phyloP scores from a whole-genome alignment of 768 basidiomycete genomes.

The Hirschioporus abietinus region DNA sequence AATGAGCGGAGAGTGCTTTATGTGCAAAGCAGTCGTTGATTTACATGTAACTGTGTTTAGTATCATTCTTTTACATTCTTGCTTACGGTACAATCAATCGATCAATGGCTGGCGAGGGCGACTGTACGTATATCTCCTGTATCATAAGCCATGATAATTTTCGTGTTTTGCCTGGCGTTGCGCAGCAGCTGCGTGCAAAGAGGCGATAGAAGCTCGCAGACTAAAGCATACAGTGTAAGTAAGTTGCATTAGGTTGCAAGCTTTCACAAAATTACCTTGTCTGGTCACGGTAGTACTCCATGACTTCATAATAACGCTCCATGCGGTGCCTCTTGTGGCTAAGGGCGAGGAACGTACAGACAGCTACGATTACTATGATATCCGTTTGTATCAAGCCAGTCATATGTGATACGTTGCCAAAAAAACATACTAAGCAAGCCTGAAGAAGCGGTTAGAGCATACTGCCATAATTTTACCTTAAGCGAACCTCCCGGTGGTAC shows the following conservation, averaged over 20 bases:
- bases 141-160: slow-evolving; percentile 2
- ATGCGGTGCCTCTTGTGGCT: slow-evolving; percentile 38
- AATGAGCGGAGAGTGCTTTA: neutral
- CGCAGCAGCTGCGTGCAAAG: slow-evolving; percentile 29
- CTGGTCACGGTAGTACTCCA: slow-evolving; percentile 48
- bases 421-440: slow-evolving; percentile 13
- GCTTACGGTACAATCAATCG: neutral
- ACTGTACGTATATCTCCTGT: neutral
- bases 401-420: neutral
- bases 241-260: slow-evolving; percentile 25
- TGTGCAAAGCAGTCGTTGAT: too few species aligned
- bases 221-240: slow-evolving; percentile 14
- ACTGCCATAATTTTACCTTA: slow-evolving; percentile 18
- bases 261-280: slow-evolving; percentile 21
- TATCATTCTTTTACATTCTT: neutral
- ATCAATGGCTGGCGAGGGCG: too few species aligned
- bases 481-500: slow-evolving; percentile 16
- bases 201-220: slow-evolving; percentile 30
- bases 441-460: slow-evolving; percentile 12
- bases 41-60: neutral
- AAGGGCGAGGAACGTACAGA: slow-evolving; percentile 32
- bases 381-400: neutral
- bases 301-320: slow-evolving; percentile 32
- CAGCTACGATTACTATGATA: slow-evolving; percentile 31
- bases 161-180: slow-evolving; percentile 3